Evolutionary conservation across 116 monocot species (phyloP).

Genomic region (Papilionanthe hybrid): DNA sequence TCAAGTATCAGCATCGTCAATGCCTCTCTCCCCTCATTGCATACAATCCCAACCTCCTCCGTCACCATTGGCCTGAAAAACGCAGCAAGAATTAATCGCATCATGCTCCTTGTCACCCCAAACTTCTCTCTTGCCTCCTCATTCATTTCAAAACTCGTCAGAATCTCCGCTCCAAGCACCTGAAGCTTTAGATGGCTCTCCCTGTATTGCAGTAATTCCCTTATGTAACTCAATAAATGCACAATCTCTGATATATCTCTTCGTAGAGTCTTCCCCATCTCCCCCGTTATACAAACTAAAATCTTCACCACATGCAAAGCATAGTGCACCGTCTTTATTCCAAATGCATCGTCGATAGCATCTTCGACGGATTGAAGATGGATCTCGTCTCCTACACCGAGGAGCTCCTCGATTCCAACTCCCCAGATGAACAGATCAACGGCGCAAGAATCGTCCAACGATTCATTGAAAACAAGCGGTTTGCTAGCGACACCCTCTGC

Average conservation of each 20-base stretch:
- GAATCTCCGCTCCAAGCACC: conserved; percentile 42
- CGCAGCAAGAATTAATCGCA: conserved; percentile 22
- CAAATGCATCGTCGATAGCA: conserved; percentile 42
- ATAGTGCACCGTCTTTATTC: conserved; percentile 28
- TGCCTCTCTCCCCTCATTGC: conserved; percentile 45
- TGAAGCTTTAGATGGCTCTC: conserved; percentile 31
- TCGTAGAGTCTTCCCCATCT: conserved; percentile 31
- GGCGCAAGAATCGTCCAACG: conserved; percentile 34
- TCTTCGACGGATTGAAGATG: conserved; percentile 56
- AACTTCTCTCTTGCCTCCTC: conserved; percentile 44
- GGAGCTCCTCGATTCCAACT: conserved; percentile 43
- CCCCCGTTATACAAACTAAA: conserved; percentile 30
- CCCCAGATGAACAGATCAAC: conserved; percentile 50
- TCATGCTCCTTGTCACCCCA: conserved; percentile 35
- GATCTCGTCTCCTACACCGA: too few species aligned
- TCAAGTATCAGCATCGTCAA: conserved; percentile 55
- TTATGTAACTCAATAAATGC: conserved; percentile 45
- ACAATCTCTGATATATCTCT: conserved; percentile 45
- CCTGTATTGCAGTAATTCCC: conserved; percentile 36
- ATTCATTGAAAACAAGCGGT: conserved; percentile 20
- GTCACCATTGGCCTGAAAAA: conserved; percentile 13
- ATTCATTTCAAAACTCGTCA: conserved; percentile 49
- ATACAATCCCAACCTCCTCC: conserved; percentile 10
- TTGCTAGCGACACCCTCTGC: conserved; percentile 32
- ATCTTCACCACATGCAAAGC: conserved; percentile 35